These are phyloP conservation scores for Neocallimastix lanati DNA, from an alignment of 192 early-diverging fungal species.

Conservation along the genomic window DNA sequence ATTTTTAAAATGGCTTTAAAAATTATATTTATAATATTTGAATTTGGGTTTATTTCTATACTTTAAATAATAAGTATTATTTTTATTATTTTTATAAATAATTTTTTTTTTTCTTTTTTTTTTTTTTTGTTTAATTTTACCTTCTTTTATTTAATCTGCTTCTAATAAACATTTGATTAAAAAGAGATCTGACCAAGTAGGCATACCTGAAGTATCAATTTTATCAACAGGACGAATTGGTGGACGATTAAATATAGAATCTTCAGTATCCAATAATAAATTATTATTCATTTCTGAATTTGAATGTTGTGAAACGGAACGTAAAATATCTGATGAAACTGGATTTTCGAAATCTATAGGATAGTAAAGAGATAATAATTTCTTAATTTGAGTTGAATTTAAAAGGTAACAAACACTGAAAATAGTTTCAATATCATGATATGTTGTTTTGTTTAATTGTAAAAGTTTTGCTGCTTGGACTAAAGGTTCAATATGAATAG, in stretches of 20 bases:
- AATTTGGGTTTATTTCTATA: too few species aligned
- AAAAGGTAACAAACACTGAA: constrained; percentile 97
- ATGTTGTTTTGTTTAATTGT: constrained; percentile 77
- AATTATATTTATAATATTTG: too few species aligned
- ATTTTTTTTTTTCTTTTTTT: too few species aligned
- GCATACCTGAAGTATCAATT: background rate
- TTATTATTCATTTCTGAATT: background rate
- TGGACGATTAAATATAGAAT: background rate
- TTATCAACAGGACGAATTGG: background rate
- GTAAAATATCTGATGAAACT: constrained; percentile 12
- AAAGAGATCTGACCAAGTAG: background rate
- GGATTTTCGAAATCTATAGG: constrained; percentile 89
- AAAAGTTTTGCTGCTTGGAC: constrained; percentile 93
- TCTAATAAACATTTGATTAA: background rate
- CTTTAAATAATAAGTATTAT: too few species aligned
- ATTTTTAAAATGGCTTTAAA: too few species aligned
- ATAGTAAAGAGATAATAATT: constrained; percentile 84
- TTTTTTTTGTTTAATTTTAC: too few species aligned
- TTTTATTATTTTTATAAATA: too few species aligned
- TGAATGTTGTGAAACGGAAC: background rate
- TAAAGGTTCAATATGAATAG: constrained; percentile 78
- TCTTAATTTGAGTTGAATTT: constrained; percentile 92
- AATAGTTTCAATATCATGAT: constrained; percentile 88
- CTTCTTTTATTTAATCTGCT: background rate
- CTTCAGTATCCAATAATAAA: background rate